These are phyloP conservation scores for Alternaria viburni DNA, from an alignment of 2,329 filamentous ascomycete species.

Conservation along the genomic window DNA sequence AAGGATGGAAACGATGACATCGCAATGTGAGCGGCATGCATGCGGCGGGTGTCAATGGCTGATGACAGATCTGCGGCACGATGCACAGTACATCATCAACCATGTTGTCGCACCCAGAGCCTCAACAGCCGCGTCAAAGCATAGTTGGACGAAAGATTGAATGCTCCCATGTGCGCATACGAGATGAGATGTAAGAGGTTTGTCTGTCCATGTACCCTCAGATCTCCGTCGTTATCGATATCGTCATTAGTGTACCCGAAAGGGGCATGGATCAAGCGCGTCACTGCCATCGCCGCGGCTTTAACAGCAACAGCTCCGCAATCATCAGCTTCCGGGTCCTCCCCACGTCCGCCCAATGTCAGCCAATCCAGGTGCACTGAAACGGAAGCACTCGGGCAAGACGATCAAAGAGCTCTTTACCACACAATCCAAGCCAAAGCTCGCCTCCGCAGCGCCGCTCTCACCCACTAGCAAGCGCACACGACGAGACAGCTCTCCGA, in stretches of 20 bases:
- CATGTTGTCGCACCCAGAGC: background rate
- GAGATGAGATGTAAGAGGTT: background rate
- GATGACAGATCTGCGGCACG: conserved; percentile 11
- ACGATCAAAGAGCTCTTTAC: conserved; percentile 47
- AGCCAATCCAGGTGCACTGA: conserved; percentile 37
- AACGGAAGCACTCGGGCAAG: conserved; percentile 46
- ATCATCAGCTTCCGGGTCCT: conserved; percentile 4
- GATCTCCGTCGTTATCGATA: conserved; percentile 14
- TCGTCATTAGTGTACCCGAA: conserved; percentile 17
- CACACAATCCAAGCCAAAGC: conserved; percentile 43
- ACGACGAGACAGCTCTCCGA: conserved; percentile 34
- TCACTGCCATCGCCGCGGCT: conserved; percentile 33
- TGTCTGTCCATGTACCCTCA: background rate
- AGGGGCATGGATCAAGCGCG: conserved; percentile 29
- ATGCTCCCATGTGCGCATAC: background rate
- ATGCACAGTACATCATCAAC: background rate
- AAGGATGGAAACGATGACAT: background rate
- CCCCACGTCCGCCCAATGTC: conserved; percentile 39
- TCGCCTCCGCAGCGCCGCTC: conserved; percentile 29
- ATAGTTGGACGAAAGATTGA: background rate
- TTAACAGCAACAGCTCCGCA: conserved; percentile 23
- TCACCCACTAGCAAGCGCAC: conserved; percentile 42
- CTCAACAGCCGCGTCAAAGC: background rate
- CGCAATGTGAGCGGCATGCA: background rate
- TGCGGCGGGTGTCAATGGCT: background rate